Conservation (phyloP, 129 eudicot species). For the Flaveria linearis region DNA sequence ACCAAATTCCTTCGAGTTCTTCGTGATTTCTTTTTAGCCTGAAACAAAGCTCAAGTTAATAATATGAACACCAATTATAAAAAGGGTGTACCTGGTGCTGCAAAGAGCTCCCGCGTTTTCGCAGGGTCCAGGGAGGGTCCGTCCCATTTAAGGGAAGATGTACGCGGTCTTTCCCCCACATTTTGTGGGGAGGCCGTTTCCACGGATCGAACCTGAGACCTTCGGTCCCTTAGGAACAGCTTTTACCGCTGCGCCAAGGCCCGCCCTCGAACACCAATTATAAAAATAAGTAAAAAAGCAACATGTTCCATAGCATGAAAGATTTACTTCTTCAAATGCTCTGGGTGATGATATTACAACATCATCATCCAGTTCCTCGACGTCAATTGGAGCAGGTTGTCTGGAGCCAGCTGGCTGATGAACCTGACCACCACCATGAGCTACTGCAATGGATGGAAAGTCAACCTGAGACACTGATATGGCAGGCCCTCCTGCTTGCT, state of each 20-base stretch:
- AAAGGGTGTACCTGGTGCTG: too few species aligned
- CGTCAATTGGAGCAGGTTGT: slow-evolving; percentile 55
- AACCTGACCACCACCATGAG: background rate
- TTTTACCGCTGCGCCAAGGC: too few species aligned
- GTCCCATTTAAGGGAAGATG: too few species aligned
- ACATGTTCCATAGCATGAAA: slow-evolving; percentile 10
- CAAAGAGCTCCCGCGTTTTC: too few species aligned
- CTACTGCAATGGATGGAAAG: slow-evolving; percentile 12
- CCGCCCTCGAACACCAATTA: background rate
- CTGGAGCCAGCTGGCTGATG: slow-evolving; percentile 33
- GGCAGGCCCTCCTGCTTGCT: slow-evolving; percentile 44
- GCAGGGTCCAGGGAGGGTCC: too few species aligned
- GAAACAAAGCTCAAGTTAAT: background rate
- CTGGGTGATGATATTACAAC: slow-evolving; percentile 73
- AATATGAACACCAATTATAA: background rate
- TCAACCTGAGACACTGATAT: slow-evolving; percentile 28
- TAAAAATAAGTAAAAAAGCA: background rate
- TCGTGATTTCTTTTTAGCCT: slow-evolving; percentile 73
- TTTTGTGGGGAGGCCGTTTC: too few species aligned
- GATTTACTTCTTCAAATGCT: slow-evolving; percentile 68
- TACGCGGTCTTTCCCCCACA: too few species aligned
- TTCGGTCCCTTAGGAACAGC: too few species aligned
- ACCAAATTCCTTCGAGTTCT: slow-evolving; percentile 49
- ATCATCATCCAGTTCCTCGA: slow-evolving; percentile 83
- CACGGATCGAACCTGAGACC: too few species aligned